Conservation (phyloP, 495 filamentous ascomycete genomes). For the Glonium stellatum region DNA sequence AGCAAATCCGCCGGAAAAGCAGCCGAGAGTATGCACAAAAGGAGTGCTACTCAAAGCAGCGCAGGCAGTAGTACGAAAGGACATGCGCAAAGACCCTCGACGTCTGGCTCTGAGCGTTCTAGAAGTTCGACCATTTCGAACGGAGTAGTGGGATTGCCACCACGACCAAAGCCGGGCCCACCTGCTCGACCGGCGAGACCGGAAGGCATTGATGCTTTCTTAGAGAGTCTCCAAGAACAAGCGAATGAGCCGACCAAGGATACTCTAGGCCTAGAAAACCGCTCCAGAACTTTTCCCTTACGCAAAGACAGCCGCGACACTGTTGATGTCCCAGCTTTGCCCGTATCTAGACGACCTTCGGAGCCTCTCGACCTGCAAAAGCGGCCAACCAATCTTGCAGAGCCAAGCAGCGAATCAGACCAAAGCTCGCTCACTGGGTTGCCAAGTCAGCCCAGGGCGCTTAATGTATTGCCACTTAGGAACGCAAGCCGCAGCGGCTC, state of each 20-base stretch:
- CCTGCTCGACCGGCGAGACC: slow-evolving; percentile 19
- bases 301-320: slow-evolving; percentile 26
- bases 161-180: slow-evolving; percentile 13
- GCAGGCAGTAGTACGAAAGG: slow-evolving; percentile 20
- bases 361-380: slow-evolving; percentile 8
- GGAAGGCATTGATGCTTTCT: slow-evolving; percentile 31
- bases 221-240: slow-evolving; percentile 28
- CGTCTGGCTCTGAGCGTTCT: slow-evolving; percentile 17
- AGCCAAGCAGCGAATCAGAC: background rate
- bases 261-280: slow-evolving; percentile 14
- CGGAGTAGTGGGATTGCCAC: slow-evolving; percentile 8
- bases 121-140: slow-evolving; percentile 19
- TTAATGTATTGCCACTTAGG: slow-evolving; percentile 12
- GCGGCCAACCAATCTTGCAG: background rate
- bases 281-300: slow-evolving; percentile 29
- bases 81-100: slow-evolving; percentile 20
- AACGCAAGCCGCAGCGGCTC: slow-evolving; percentile 17
- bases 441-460: slow-evolving; percentile 2
- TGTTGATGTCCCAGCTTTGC: slow-evolving; percentile 2
- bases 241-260: slow-evolving; percentile 4
- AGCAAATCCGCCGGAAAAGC: slow-evolving; percentile 28
- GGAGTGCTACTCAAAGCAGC: slow-evolving; percentile 27
- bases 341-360: slow-evolving; percentile 7
- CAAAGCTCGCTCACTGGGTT: background rate
- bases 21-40: slow-evolving; percentile 37